phyloP scores from a whole-genome alignment of 23 red algal genomes.

The Agarophyton chilense region DNA sequence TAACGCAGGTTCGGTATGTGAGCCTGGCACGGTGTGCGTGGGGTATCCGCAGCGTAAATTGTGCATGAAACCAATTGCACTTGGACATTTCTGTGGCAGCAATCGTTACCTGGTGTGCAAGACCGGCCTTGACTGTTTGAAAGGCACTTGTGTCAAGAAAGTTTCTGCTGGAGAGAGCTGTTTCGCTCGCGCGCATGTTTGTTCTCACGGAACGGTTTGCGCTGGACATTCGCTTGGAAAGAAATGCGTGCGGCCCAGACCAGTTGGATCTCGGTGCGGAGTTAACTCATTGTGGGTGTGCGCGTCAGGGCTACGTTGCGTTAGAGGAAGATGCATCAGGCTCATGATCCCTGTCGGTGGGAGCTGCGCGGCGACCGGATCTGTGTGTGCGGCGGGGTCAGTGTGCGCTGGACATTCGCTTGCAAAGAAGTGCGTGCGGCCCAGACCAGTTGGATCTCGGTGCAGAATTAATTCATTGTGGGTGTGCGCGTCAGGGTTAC shows the following conservation, averaged over 20 bases:
- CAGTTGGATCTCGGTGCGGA: not conserved
- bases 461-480: too few species aligned
- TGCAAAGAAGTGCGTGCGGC: too few species aligned
- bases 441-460: too few species aligned
- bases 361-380: not conserved
- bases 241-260: slow-evolving; percentile 36
- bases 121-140: slow-evolving; percentile 5
- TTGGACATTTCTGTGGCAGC: not conserved
- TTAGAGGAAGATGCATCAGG: slow-evolving; percentile 7
- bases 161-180: not conserved
- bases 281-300: not conserved
- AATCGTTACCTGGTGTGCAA: slow-evolving; percentile 30
- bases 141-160: slow-evolving; percentile 22
- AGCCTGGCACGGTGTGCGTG: slow-evolving; percentile 5
- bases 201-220: slow-evolving; percentile 21
- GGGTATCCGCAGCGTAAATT: not conserved
- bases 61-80: slow-evolving; percentile 9
- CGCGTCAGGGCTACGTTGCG: not conserved
- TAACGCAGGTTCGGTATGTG: not conserved
- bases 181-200: not conserved
- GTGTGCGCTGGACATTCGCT: too few species aligned
- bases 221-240: not conserved
- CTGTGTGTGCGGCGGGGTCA: too few species aligned
- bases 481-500: too few species aligned
- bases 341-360: not conserved